These are phyloP conservation scores for Hygrocybe punicea DNA, from an alignment of 768 basidiomycete genomes.

Conservation along the genomic window DNA sequence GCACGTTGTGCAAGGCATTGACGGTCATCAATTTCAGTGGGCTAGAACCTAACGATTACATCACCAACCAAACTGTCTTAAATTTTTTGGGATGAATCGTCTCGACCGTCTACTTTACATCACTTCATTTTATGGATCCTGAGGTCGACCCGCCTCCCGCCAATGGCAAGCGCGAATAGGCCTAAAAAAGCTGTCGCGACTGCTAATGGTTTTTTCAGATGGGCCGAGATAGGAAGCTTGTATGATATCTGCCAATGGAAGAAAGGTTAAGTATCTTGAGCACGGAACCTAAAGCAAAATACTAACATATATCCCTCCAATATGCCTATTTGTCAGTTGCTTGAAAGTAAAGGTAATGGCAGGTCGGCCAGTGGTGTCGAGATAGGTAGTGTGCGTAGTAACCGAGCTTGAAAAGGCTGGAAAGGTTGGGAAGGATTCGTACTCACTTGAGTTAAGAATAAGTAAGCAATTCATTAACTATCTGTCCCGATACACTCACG, in stretches of 20 bases:
- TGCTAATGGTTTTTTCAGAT: constrained; percentile 80
- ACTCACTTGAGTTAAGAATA: constrained; percentile 50
- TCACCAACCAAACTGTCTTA: no score
- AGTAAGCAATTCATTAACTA: constrained; percentile 1
- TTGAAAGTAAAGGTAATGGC: constrained; percentile 69
- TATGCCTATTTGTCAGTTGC: constrained; percentile 75
- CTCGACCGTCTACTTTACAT: not conserved
- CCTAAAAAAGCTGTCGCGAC: constrained; percentile 69
- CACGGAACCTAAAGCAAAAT: not conserved
- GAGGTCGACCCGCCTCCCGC: constrained; percentile 46
- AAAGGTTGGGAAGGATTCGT: constrained; percentile 77
- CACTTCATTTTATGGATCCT: constrained; percentile 36
- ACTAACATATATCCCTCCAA: constrained; percentile 78
- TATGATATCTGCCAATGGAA: constrained; percentile 68
- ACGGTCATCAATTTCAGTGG: no score
- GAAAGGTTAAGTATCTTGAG: constrained; percentile 1
- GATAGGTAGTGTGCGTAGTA: constrained; percentile 78
- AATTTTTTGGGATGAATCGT: no score
- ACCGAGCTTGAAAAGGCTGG: constrained; percentile 56
- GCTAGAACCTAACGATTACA: no score
- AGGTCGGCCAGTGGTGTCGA: constrained; percentile 89
- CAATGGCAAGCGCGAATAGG: constrained; percentile 53
- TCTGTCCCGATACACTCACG: constrained; percentile 50
- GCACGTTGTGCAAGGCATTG: no score
- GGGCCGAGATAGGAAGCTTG: constrained; percentile 73